Percentiles rank a stretch among this genome's conserved stretches.
Evolutionary conservation across 1,139 yeast species (phyloP).

Genomic region (Pichiaceae sp.): DNA sequence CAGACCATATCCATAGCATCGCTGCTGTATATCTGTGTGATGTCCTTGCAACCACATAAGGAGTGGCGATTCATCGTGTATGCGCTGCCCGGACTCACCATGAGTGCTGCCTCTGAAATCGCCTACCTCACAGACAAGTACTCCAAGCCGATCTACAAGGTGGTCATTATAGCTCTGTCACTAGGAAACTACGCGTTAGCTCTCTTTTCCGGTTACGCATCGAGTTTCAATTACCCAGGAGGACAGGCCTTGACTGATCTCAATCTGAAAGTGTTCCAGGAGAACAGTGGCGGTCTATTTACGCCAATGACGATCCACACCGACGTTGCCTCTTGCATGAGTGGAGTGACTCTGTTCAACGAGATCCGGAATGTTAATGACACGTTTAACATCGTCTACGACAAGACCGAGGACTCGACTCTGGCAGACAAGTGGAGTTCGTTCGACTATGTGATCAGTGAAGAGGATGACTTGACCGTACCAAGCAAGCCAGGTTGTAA

Average conservation of each 20-base stretch:
- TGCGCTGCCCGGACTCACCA: constrained; percentile 57
- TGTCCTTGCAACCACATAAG: constrained; percentile 85
- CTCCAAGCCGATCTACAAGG: background rate
- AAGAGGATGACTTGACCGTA: constrained; percentile 9
- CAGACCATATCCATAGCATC: constrained; percentile 38
- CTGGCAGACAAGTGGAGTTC: constrained; percentile 23
- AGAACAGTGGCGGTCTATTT: constrained; percentile 5
- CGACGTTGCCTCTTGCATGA: constrained; percentile 80
- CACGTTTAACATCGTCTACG: constrained; percentile 43
- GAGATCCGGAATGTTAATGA: constrained; percentile 33
- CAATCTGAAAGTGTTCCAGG: constrained; percentile 33
- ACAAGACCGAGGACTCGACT: constrained; percentile 55
- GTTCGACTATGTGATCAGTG: constrained; percentile 48
- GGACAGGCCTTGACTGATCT: constrained; percentile 60
- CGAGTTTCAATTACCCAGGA: constrained; percentile 83
- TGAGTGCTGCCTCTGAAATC: constrained; percentile 60
- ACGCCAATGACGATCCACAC: constrained; percentile 45
- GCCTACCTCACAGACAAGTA: constrained; percentile 32
- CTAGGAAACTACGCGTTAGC: constrained; percentile 26
- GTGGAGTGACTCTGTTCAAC: constrained; percentile 74
- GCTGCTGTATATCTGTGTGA: constrained; percentile 41
- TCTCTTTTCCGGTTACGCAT: constrained; percentile 46
- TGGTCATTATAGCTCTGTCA: background rate
- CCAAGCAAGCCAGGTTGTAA: constrained; percentile 16
- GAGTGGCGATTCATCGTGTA: constrained; percentile 91